Evolutionary conservation across 2,329 filamentous ascomycete species (phyloP), one percentile per base, ranked within the genome.

Genomic region (Colletotrichum musae): DNA sequence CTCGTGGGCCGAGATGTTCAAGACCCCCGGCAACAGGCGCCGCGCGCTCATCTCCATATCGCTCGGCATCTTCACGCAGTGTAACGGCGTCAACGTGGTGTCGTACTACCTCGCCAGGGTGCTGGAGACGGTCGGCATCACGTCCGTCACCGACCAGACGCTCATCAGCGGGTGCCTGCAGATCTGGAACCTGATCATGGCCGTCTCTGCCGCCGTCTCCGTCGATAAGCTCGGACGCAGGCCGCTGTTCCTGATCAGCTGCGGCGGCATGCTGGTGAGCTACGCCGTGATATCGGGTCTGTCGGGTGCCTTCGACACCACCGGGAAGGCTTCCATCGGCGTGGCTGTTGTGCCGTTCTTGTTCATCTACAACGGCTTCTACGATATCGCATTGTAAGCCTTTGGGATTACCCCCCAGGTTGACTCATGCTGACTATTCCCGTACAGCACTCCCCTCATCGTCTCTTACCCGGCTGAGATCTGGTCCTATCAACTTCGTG

Each of bases 1-100:
- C 1, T 68, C 79, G 0, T 86, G 82, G 83, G 75, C 73, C 36
- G 81, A 80, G 21, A 80, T 85, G 50, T 79, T 85, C 70, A 79
- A 77, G 0, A 80, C n/a, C 1, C 56, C 56, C 0, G 56, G 56
- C 28, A 58, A 58, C 41, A 45, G 56, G 10, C 56, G 43, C 16
- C 70, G 78, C 21, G 66, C 75, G 0, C 75, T 79, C 18, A 75
- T 80, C 0, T 73, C 73, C 0, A 45, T 77, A 0, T 74, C 73
- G 12, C 73, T 79, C 6, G 76, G 75, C 0, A 70, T 78, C 0
- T 75, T 83, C 60, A 79, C 78, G 28, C 82, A 84, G 64, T 1
- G 82, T 82, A 5, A 83, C 51, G 64, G 64, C 63, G 59, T 82
- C 36, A 60, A 80, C 10, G 76, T 84, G 6, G 81, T 83, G 72